Evolutionary conservation across 1,139 yeast genomes (phyloP).

Genomic region (Yamadazyma triangularis): DNA sequence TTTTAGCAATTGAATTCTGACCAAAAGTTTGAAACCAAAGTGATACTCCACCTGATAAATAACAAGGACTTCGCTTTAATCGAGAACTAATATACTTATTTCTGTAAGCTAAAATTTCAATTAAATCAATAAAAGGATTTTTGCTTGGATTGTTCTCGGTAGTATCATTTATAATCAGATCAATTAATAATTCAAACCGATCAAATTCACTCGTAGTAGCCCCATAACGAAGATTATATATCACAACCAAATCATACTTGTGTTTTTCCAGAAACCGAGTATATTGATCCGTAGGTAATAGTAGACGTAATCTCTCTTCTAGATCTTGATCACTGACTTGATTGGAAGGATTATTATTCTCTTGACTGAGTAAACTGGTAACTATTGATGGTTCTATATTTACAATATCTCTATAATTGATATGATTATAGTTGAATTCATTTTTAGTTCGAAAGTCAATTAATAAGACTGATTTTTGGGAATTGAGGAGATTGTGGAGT

Average conservation of each 20-base stretch:
- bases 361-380: slow-evolving; percentile 13
- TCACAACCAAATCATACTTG: slow-evolving; percentile 55
- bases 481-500: slow-evolving; percentile 17
- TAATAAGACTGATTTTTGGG: slow-evolving; percentile 31
- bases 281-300: slow-evolving; percentile 52
- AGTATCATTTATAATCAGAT: slow-evolving; percentile 14
- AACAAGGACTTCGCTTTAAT: slow-evolving; percentile 30
- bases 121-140: slow-evolving; percentile 44
- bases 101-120: slow-evolving; percentile 47
- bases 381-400: slow-evolving; percentile 68
- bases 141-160: slow-evolving; percentile 28
- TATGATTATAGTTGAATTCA: slow-evolving; percentile 57
- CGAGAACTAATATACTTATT: slow-evolving; percentile 34
- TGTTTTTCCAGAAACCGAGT: slow-evolving; percentile 47
- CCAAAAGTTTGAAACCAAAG: slow-evolving; percentile 35
- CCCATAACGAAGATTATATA: slow-evolving; percentile 49
- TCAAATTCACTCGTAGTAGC: slow-evolving; percentile 14
- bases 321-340: slow-evolving; percentile 65
- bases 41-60: slow-evolving; percentile 40
- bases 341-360: slow-evolving; percentile 20
- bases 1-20: slow-evolving; percentile 21
- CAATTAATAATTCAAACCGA: slow-evolving; percentile 23
- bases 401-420: slow-evolving; percentile 49
- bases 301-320: slow-evolving; percentile 51
- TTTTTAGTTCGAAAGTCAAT: slow-evolving; percentile 64